Evolutionary conservation across 768 basidiomycete species (phyloP).

Genomic region (Termitomyces sp.): DNA sequence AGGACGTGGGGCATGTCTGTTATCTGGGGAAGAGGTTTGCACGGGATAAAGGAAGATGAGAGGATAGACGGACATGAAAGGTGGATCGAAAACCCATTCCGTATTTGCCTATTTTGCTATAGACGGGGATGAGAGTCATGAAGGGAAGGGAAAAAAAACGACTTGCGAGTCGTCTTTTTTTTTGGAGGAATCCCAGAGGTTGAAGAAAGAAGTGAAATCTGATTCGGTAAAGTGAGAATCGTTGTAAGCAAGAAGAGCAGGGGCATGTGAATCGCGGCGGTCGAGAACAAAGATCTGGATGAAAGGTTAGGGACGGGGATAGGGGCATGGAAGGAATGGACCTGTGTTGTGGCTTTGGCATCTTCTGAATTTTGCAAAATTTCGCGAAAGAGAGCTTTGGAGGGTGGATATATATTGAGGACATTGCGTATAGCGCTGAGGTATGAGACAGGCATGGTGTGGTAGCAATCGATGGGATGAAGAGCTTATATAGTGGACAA

Average conservation of each 20-base stretch:
- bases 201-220: constrained; percentile 42
- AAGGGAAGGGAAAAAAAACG: not conserved
- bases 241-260: constrained; percentile 44
- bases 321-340: constrained; percentile 5
- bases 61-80: constrained; percentile 36
- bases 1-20: constrained; percentile 47
- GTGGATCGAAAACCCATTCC: constrained; percentile 46
- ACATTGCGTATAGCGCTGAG: constrained; percentile 23
- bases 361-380: constrained; percentile 47
- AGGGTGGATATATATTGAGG: constrained; percentile 39
- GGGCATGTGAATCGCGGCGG: constrained; percentile 34
- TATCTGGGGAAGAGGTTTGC: constrained; percentile 24
- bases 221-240: constrained; percentile 32
- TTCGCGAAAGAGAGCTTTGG: constrained; percentile 39
- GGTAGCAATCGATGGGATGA: not conserved
- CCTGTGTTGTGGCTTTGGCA: constrained; percentile 40
- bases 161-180: constrained; percentile 36
- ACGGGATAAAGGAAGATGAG: not conserved
- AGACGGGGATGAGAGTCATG: not conserved
- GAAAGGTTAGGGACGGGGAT: not conserved
- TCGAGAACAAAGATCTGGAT: constrained; percentile 39
- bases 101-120: constrained; percentile 49
- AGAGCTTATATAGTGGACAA: not conserved
- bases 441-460: constrained; percentile 4
- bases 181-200: constrained; percentile 42